phyloP scores from a whole-genome alignment of 225 moss, liverwort and hornwort genomes.

The Pseudoscleropodium purum region DNA sequence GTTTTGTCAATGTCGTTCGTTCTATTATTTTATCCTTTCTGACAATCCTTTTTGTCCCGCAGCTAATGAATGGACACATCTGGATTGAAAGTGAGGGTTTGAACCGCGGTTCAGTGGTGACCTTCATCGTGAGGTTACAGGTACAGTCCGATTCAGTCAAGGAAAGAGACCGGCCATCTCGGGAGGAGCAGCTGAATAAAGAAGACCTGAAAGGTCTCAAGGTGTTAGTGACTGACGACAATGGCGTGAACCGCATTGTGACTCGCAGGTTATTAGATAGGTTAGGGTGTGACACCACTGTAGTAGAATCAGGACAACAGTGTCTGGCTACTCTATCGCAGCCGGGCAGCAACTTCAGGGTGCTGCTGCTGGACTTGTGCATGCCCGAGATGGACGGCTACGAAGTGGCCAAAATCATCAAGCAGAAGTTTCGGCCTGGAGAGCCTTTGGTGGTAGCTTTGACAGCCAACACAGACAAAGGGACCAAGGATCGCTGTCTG shows the following conservation, averaged over 20 bases:
- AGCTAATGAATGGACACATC: conserved; percentile 65
- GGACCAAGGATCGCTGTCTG: conserved; percentile 42
- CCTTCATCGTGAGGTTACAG: conserved; percentile 50
- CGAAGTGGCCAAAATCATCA: conserved; percentile 51
- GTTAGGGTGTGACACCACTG: conserved; percentile 41
- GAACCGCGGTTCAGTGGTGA: conserved; percentile 38
- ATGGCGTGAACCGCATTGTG: conserved; percentile 65
- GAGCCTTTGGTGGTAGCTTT: conserved; percentile 53
- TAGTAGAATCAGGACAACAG: conserved; percentile 54
- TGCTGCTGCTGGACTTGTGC: conserved; percentile 56
- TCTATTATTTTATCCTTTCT: not conserved
- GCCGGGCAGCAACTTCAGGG: conserved; percentile 33
- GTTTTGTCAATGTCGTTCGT: no score
- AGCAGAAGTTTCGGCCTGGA: conserved; percentile 47
- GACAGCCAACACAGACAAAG: conserved; percentile 61
- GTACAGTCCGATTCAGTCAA: conserved; percentile 26
- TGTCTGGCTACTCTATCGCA: conserved; percentile 35
- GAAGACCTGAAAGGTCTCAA: conserved; percentile 45
- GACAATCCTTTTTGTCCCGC: not conserved
- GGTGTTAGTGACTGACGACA: conserved; percentile 59
- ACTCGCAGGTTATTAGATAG: conserved; percentile 41
- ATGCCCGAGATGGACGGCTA: conserved; percentile 82
- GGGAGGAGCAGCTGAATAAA: conserved; percentile 32
- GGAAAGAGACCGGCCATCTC: conserved; percentile 26
- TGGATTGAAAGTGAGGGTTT: conserved; percentile 58